Evolutionary conservation across 2,329 filamentous ascomycete species (phyloP).

Genomic region (Amesomyces nigricolor): DNA sequence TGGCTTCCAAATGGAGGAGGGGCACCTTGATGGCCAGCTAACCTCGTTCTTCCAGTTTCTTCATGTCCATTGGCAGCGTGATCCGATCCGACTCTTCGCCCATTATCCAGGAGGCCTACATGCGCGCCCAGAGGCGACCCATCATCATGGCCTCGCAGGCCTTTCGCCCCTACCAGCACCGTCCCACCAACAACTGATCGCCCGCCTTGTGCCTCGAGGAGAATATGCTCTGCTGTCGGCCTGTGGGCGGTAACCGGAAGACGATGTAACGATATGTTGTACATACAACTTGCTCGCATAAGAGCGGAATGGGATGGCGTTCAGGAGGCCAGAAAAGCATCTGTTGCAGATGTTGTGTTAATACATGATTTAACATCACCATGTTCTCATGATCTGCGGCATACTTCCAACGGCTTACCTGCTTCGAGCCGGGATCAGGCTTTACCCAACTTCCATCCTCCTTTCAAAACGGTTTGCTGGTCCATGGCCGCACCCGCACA

Average conservation of each 20-base stretch:
- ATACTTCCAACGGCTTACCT: background rate
- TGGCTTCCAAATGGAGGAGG: background rate
- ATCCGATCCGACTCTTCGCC: slow-evolving; percentile 87
- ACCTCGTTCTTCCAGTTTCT: slow-evolving; percentile 56
- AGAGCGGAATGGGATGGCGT: slow-evolving; percentile 19
- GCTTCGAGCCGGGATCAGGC: background rate
- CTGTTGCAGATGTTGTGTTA: slow-evolving; percentile 12
- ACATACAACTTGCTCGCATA: slow-evolving; percentile 14
- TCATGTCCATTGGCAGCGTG: slow-evolving; percentile 97
- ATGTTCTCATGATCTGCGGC: too few species aligned
- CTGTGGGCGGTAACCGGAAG: slow-evolving; percentile 3
- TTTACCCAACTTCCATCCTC: background rate
- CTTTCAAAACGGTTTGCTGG: background rate
- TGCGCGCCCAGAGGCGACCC: slow-evolving; percentile 65
- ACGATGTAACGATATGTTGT: slow-evolving; percentile 20
- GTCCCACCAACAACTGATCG: slow-evolving; percentile 17
- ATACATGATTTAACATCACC: slow-evolving; percentile 8
- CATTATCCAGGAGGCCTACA: slow-evolving; percentile 69
- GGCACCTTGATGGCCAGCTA: background rate
- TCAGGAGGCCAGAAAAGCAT: slow-evolving; percentile 9
- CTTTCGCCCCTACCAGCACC: slow-evolving; percentile 33
- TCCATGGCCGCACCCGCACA: background rate
- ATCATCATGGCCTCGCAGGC: slow-evolving; percentile 53
- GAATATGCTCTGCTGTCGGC: background rate
- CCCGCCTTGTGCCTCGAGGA: background rate